Evolutionary conservation across 306 rosid species (phyloP).

Genomic region (Crotalaria pallida): DNA sequence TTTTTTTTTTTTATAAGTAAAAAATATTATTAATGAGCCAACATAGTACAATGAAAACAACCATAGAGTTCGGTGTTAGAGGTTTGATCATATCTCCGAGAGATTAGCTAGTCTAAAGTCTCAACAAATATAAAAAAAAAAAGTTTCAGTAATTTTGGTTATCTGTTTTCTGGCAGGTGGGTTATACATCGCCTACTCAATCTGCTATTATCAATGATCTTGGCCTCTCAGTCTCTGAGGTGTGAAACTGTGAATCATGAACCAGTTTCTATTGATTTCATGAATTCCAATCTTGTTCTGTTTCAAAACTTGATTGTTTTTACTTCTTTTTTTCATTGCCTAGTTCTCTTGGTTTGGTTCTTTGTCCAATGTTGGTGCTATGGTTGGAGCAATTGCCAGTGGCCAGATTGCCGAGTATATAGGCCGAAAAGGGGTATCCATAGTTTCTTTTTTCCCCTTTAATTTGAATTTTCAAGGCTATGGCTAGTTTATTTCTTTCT

Average conservation of each 20-base stretch:
- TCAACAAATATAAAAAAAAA: too few relatives aligned
- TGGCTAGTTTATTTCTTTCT: neutral
- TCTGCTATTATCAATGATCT: slow-evolving; percentile 78
- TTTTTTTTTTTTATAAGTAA: too few relatives aligned
- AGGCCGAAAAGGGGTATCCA: slow-evolving; percentile 89
- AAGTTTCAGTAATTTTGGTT: neutral
- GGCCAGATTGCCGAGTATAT: slow-evolving; percentile 90
- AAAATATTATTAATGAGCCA: too few relatives aligned
- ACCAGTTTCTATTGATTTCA: neutral
- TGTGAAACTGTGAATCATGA: slow-evolving; percentile 28
- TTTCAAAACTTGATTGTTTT: slow-evolving; percentile 16
- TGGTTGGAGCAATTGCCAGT: slow-evolving; percentile 96
- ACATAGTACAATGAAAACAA: too few relatives aligned
- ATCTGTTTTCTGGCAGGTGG: slow-evolving; percentile 46
- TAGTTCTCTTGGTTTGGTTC: slow-evolving; percentile 90
- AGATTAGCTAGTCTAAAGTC: too few relatives aligned
- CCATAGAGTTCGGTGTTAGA: too few relatives aligned
- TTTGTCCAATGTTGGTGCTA: slow-evolving; percentile 91
- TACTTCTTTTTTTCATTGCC: slow-evolving; percentile 23
- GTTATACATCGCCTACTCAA: slow-evolving; percentile 94
- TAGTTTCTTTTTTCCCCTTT: neutral
- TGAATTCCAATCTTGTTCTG: neutral
- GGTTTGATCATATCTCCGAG: too few relatives aligned
- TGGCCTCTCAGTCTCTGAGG: slow-evolving; percentile 81
- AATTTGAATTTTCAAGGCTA: slow-evolving; percentile 12